phyloP scores from a whole-genome alignment of 202 grass and related monocot genomes.

The Panicum virgatum region DNA sequence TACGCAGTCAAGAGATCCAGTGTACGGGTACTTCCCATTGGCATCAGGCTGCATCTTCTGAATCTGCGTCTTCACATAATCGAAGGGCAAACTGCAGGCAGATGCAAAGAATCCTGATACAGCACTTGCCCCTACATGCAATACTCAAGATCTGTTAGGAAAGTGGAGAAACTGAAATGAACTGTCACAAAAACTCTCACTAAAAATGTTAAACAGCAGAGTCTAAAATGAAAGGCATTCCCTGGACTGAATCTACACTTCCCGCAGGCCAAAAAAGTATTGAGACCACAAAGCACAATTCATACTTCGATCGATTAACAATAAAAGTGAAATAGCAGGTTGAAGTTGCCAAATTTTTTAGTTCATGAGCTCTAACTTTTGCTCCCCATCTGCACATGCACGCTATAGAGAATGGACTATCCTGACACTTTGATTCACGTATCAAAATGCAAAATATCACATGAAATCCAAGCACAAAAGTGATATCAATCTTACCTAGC shows the following conservation, averaged over 20 bases:
- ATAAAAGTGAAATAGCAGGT: background rate
- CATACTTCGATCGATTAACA: background rate
- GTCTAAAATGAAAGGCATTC: background rate
- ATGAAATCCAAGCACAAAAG: slow-evolving; percentile 6
- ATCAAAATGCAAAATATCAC: slow-evolving; percentile 4
- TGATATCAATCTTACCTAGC: slow-evolving; percentile 50
- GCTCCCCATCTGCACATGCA: background rate
- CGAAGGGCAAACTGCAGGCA: slow-evolving; percentile 80
- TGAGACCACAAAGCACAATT: background rate
- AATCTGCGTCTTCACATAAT: slow-evolving; percentile 84
- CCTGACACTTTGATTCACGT: slow-evolving; percentile 7
- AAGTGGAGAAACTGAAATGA: background rate
- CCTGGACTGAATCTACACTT: background rate
- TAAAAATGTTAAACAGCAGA: background rate
- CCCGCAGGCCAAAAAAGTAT: background rate
- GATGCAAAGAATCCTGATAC: slow-evolving; percentile 76
- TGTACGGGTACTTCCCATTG: slow-evolving; percentile 69
- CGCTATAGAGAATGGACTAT: background rate
- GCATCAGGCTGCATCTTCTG: slow-evolving; percentile 87
- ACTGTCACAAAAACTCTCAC: background rate
- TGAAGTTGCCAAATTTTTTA: background rate
- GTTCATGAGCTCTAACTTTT: background rate
- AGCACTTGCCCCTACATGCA: slow-evolving; percentile 65
- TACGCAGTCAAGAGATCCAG: slow-evolving; percentile 64
- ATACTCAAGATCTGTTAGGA: slow-evolving; percentile 3